Evolutionary conservation across 1,139 yeast genomes (phyloP).

Genomic region (Yamadazyma aaseri): DNA sequence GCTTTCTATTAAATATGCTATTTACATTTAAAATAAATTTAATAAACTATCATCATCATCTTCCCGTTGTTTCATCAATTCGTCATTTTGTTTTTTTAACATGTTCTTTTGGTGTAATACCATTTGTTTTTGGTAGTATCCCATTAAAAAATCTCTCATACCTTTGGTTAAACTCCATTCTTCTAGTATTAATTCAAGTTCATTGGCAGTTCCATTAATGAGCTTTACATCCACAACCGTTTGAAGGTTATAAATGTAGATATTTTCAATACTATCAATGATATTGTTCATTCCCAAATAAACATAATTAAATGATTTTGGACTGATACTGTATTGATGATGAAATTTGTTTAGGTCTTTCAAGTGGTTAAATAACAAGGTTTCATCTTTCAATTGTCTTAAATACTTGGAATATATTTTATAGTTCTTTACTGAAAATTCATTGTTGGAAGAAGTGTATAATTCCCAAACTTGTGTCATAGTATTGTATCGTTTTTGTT

Average conservation of each 20-base stretch:
- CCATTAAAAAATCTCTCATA: slow-evolving; percentile 25
- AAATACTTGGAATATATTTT: slow-evolving; percentile 23
- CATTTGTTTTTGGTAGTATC: slow-evolving; percentile 19
- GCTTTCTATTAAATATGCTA: background rate
- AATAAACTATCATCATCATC: slow-evolving; percentile 35
- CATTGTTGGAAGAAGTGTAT: slow-evolving; percentile 23
- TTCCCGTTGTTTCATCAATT: slow-evolving; percentile 25
- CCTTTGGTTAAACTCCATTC: slow-evolving; percentile 37
- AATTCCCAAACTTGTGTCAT: slow-evolving; percentile 36
- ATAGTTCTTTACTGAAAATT: slow-evolving; percentile 27
- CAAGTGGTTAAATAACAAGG: slow-evolving; percentile 24
- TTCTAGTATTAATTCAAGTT: slow-evolving; percentile 30
- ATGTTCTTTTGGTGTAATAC: slow-evolving; percentile 24
- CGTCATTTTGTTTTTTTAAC: slow-evolving; percentile 28
- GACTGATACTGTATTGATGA: slow-evolving; percentile 19
- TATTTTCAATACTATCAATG: slow-evolving; percentile 5
- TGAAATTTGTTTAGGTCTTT: slow-evolving; percentile 21
- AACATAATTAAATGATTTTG: slow-evolving; percentile 28
- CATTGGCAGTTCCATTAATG: slow-evolving; percentile 19
- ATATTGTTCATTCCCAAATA: slow-evolving; percentile 9
- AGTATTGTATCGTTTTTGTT: slow-evolving; percentile 24
- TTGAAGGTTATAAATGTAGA: slow-evolving; percentile 29
- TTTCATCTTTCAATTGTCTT: slow-evolving; percentile 20
- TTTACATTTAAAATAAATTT: slow-evolving; percentile 25
- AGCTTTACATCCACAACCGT: slow-evolving; percentile 31